Conservation (phyloP, 192 early-diverging fungal species). For the Geosiphon pyriformis region DNA sequence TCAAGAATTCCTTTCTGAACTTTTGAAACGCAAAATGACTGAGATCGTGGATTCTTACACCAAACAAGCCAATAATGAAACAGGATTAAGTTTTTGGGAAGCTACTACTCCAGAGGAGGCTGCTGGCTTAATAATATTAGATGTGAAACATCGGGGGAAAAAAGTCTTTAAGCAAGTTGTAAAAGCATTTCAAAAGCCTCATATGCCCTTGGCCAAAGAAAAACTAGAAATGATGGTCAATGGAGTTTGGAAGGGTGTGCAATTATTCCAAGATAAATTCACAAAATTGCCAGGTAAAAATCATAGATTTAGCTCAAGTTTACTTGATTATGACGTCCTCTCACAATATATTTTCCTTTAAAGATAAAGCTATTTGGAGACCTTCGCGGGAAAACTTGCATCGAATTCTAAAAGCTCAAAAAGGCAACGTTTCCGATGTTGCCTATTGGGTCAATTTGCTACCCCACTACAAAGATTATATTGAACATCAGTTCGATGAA, state of each 20-base stretch:
- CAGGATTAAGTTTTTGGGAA: constrained; percentile 24
- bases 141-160: constrained; percentile 27
- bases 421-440: background rate
- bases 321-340: background rate
- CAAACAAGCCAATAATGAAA: constrained; percentile 18
- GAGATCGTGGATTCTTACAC: constrained; percentile 22
- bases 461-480: constrained; percentile 9
- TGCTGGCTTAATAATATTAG: constrained; percentile 31
- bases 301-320: background rate
- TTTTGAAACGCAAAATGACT: constrained; percentile 20
- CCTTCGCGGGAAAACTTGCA: constrained; percentile 30
- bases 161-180: constrained; percentile 21
- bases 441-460: constrained; percentile 4
- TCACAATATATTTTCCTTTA: background rate
- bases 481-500: constrained; percentile 15
- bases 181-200: constrained; percentile 23
- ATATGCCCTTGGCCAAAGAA: constrained; percentile 23
- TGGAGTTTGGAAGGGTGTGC: constrained; percentile 27
- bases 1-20: constrained; percentile 26
- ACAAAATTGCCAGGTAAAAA: background rate
- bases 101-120: constrained; percentile 26
- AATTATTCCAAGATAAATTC: constrained; percentile 30
- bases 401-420: constrained; percentile 12
- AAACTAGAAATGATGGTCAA: constrained; percentile 36
- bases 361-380: constrained; percentile 25